Evolutionary conservation across 176 grass and related monocot genomes (phyloP), one percentile per base, ranked within the genome.

Genomic region (Carex scoparia): DNA sequence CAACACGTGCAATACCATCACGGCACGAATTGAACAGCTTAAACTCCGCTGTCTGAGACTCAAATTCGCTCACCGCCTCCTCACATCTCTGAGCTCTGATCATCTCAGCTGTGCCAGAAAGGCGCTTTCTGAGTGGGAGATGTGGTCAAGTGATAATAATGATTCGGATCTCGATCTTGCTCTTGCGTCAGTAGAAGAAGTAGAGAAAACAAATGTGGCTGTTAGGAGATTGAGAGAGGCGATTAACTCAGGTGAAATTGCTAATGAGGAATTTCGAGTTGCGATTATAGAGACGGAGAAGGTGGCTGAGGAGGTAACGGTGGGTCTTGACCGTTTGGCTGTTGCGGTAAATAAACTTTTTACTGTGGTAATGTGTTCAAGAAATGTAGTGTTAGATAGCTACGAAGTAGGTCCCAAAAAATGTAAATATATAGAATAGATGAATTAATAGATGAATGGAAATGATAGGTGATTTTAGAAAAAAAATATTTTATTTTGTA

Each of bases 1-100:
- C 85, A 79, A 90, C 79, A 66, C 80, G 28, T 86, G 84, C 51
- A 90, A 90, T 85, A 64, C 79, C 35, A 32, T 77, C 46, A 69
- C 62, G 9, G 88, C 84, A 8, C 79, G 27, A 32, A 84, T 90
- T 80, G 84, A 86, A 44, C 61, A 23, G 0, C n/a, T 86, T 16
- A 72, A n/a, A 67, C 53, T 54, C 51, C 19, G 69, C 2, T 37
- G 42, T 33, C 58, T 90, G 51, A 65, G 31, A 18, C 61, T 90
- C 19, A 73, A 82, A 7, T 77, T 84, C 80, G 84, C 53, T 15
- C 80, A 76, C 80, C 69, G 51, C 37, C 70, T 54, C 67, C 84
- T 84, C 14, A 28, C 72, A 18, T 14, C 84, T 40, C 44, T 32
- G 4, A 65, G 6, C 27, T 16, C 13, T 23, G 23, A 30, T 40